These are phyloP conservation scores for Rhytidiadelphus loreus DNA, from an alignment of 225 moss, liverwort and hornwort genomes.

Conservation along the genomic window DNA sequence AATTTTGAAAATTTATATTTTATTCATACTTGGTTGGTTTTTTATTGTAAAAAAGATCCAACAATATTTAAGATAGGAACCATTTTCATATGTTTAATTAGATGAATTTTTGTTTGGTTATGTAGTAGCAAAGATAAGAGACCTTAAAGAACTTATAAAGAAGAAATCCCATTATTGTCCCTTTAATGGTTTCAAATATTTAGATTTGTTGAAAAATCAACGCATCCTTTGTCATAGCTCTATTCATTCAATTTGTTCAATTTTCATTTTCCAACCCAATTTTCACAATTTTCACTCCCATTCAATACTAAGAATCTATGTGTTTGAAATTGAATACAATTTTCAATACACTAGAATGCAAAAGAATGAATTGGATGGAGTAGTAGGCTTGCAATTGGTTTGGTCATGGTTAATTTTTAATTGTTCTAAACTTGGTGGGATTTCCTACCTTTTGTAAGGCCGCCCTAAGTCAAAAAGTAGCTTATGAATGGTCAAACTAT, in stretches of 20 bases:
- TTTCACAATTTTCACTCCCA: not conserved
- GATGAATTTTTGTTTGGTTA: not conserved
- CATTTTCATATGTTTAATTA: not conserved
- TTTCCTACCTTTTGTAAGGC: not conserved
- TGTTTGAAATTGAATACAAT: not conserved
- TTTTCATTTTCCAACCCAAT: not conserved
- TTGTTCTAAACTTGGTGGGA: not conserved
- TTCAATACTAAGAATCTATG: not conserved
- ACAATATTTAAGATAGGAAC: not conserved
- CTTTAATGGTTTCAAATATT: not conserved
- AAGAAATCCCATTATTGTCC: not conserved
- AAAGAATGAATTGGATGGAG: not conserved
- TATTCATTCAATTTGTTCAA: not conserved
- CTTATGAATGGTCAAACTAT: not conserved
- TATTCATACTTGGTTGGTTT: not conserved
- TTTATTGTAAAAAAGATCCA: not conserved
- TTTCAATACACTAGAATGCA: not conserved
- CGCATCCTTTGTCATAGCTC: not conserved
- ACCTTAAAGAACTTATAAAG: not conserved
- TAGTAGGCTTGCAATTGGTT: not conserved
- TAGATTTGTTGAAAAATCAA: not conserved
- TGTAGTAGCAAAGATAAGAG: not conserved
- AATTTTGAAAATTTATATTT: not conserved
- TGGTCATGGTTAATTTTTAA: not conserved
- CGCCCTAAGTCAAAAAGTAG: not conserved